Evolutionary conservation across 768 basidiomycete species (phyloP).

Genomic region (Suillus discolor): DNA sequence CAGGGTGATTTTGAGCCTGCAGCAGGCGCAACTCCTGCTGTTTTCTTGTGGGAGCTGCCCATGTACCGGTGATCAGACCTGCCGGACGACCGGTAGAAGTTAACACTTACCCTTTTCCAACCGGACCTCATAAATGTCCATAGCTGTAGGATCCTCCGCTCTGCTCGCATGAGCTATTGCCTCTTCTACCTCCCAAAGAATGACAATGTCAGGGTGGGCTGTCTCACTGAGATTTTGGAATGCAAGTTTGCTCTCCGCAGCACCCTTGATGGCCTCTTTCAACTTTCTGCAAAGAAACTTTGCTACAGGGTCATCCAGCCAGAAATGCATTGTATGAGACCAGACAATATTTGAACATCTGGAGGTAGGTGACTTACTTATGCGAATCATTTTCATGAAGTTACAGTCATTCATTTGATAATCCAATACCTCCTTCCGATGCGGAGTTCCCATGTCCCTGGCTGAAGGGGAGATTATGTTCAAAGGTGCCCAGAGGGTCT

Average conservation of each 20-base stretch:
- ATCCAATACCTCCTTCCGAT: slow-evolving; percentile 21
- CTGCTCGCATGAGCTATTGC: not conserved
- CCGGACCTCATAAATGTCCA: slow-evolving; percentile 12
- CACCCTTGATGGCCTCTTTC: not conserved
- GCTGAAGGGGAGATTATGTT: slow-evolving; percentile 6
- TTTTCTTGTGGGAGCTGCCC: too few relatives aligned
- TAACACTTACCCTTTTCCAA: not conserved
- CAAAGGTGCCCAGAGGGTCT: slow-evolving; percentile 8
- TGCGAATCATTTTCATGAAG: slow-evolving; percentile 25
- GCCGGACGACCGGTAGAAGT: too few relatives aligned
- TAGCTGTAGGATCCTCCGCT: not conserved
- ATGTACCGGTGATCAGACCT: too few relatives aligned
- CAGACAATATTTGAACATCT: not conserved
- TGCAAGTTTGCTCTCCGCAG: not conserved
- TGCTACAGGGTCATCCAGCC: not conserved
- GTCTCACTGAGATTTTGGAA: not conserved
- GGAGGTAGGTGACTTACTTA: slow-evolving; percentile 4
- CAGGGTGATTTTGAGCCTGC: too few relatives aligned
- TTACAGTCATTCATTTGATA: slow-evolving; percentile 28
- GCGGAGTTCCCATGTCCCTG: not conserved
- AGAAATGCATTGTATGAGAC: not conserved
- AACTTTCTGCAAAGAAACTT: slow-evolving; percentile 1
- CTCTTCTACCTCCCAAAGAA: slow-evolving; percentile 7
- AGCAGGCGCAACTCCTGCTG: too few relatives aligned
- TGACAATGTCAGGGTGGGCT: not conserved